Percentiles rank a stretch among this genome's conserved stretches.
These are phyloP conservation scores for Debaryomycetaceae sp. DNA, from an alignment of 1,139 yeast genomes.

Conservation along the genomic window DNA sequence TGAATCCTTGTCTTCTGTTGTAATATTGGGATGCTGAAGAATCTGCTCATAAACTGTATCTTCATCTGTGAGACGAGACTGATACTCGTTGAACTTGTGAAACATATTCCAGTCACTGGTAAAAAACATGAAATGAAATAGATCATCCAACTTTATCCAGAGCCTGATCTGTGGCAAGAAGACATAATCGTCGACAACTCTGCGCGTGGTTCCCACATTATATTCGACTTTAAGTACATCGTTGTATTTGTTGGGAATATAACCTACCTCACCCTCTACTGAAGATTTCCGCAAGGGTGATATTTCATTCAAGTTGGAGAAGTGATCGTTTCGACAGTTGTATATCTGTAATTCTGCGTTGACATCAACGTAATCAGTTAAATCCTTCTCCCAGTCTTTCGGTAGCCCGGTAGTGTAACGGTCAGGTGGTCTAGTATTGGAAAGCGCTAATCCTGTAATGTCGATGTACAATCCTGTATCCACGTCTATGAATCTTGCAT, in stretches of 20 bases:
- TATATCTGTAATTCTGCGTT: constrained; percentile 24
- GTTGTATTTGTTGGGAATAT: constrained; percentile 30
- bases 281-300: constrained; percentile 22
- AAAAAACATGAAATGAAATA: constrained; percentile 15
- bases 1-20: neutral
- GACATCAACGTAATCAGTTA: constrained; percentile 9
- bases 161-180: constrained; percentile 29
- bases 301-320: constrained; percentile 18
- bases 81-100: neutral
- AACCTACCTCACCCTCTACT: constrained; percentile 40
- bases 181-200: constrained; percentile 20
- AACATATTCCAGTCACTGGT: neutral
- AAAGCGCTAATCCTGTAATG: constrained; percentile 26
- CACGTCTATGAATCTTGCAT: constrained; percentile 31
- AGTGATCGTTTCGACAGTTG: constrained; percentile 32
- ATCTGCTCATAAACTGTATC: neutral
- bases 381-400: constrained; percentile 11
- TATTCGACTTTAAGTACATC: constrained; percentile 31
- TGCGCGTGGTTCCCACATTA: constrained; percentile 20
- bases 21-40: neutral
- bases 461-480: constrained; percentile 32
- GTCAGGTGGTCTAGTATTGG: constrained; percentile 24
- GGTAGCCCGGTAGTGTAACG: constrained; percentile 18
- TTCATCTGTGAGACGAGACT: neutral
- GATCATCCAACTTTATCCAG: constrained; percentile 26